phyloP scores from a whole-genome alignment of 129 eudicot species.

The Apium graveolens region DNA sequence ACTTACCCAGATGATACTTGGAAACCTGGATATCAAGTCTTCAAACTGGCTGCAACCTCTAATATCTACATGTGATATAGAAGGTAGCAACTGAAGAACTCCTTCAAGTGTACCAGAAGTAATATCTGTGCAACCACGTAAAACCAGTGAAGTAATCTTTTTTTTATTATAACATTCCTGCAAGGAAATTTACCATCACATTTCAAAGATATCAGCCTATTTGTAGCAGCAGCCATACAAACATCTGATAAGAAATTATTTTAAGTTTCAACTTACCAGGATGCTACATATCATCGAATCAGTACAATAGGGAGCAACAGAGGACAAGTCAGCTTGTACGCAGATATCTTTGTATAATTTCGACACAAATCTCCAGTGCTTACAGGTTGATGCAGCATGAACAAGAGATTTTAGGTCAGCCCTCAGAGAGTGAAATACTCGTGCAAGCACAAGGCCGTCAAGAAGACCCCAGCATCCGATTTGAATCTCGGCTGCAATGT shows the following conservation, averaged over 20 bases:
- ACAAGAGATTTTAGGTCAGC: conserved; percentile 63
- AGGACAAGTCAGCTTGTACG: conserved; percentile 55
- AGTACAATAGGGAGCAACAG: conserved; percentile 48
- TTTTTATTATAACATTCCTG: conserved; percentile 79
- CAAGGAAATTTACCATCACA: conserved; percentile 11
- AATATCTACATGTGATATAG: conserved; percentile 59
- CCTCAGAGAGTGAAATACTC: conserved; percentile 80
- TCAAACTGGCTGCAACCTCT: conserved; percentile 92
- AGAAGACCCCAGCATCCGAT: conserved; percentile 66
- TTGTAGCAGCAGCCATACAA: background rate
- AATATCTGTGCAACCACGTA: conserved; percentile 71
- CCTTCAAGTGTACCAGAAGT: conserved; percentile 61
- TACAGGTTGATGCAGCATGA: conserved; percentile 70
- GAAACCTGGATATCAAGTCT: conserved; percentile 54
- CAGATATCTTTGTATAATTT: conserved; percentile 57
- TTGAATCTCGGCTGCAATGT: conserved; percentile 15
- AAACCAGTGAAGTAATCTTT: conserved; percentile 55
- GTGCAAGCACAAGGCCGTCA: conserved; percentile 65
- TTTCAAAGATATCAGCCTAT: background rate
- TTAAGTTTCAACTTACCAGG: conserved; percentile 40
- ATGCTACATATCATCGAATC: conserved; percentile 50
- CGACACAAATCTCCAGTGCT: conserved; percentile 76
- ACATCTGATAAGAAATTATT: background rate
- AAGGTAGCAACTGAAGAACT: conserved; percentile 53
- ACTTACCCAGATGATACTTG: conserved; percentile 64